Evolutionary conservation across 2,329 filamentous ascomycete species (phyloP).

Genomic region (Colletotrichum australisinense): DNA sequence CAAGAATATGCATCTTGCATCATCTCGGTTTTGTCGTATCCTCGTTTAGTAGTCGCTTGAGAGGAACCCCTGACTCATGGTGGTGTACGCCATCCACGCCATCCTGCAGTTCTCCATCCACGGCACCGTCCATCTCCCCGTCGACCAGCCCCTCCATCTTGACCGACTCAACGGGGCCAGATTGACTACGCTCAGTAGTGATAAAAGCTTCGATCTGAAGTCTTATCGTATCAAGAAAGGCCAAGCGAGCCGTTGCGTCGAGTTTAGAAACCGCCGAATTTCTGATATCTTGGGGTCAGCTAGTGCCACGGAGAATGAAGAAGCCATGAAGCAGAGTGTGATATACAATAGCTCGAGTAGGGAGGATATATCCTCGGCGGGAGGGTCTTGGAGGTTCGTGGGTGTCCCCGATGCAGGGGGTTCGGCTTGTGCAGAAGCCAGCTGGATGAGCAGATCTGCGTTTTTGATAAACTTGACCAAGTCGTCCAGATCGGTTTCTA

Average conservation of each 20-base stretch:
- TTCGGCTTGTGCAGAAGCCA: slow-evolving; percentile 18
- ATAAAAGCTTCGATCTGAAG: slow-evolving; percentile 15
- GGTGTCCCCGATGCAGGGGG: not conserved
- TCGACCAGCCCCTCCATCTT: not conserved
- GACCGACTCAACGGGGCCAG: not conserved
- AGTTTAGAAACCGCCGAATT: slow-evolving; percentile 28
- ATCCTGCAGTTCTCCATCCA: not conserved
- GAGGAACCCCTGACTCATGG: slow-evolving; percentile 1
- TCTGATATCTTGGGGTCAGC: slow-evolving; percentile 15
- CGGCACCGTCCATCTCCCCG: not conserved
- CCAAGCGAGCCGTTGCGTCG: slow-evolving; percentile 2
- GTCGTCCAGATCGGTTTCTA: slow-evolving; percentile 27
- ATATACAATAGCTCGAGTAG: slow-evolving; percentile 26
- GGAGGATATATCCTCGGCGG: slow-evolving; percentile 22
- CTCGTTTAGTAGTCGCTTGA: slow-evolving; percentile 21
- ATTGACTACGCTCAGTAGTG: not conserved
- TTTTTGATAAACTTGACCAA: slow-evolving; percentile 35
- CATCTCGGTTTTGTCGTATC: slow-evolving; percentile 16
- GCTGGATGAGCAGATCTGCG: slow-evolving; percentile 34
- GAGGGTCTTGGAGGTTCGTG: not conserved
- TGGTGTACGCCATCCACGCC: not conserved
- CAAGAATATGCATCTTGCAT: not conserved
- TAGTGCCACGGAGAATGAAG: not conserved
- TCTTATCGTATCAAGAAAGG: slow-evolving; percentile 23
- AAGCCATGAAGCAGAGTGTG: not conserved